phyloP scores from a whole-genome alignment of 805 yeast species.

The Crinitomyces ghanaensis region DNA sequence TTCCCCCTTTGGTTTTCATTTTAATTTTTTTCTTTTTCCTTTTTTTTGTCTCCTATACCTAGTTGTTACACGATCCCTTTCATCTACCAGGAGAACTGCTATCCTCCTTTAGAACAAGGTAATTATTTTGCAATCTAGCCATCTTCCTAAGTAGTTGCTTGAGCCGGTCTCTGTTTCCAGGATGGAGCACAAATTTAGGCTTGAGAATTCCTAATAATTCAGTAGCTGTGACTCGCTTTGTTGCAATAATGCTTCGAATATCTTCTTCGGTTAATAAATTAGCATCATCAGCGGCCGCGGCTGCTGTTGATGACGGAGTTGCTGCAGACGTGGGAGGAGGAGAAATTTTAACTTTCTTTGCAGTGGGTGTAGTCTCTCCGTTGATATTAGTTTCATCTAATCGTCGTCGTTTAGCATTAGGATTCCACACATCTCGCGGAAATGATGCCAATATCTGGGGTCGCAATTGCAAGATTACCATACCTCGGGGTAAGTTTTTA shows the following conservation, averaged over 20 bases:
- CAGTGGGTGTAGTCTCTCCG: constrained; percentile 12
- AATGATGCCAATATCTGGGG: constrained; percentile 48
- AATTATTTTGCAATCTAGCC: constrained; percentile 42
- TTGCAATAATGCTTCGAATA: constrained; percentile 49
- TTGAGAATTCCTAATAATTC: constrained; percentile 51
- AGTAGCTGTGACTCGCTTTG: constrained; percentile 38
- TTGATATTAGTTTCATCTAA: constrained; percentile 19
- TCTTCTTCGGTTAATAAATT: constrained; percentile 57
- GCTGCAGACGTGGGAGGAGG: constrained; percentile 7
- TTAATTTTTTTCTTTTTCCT: too few species aligned
- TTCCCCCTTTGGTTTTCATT: too few species aligned
- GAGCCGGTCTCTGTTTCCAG: constrained; percentile 50
- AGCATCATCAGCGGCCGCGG: constrained; percentile 28
- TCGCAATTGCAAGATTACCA: constrained; percentile 55
- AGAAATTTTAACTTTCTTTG: constrained; percentile 24
- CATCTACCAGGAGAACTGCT: background rate
- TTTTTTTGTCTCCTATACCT: too few species aligned
- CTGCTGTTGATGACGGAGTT: background rate
- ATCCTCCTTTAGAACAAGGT: constrained; percentile 15
- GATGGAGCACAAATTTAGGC: constrained; percentile 50
- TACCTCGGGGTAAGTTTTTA: constrained; percentile 37
- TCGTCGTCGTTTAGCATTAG: constrained; percentile 36
- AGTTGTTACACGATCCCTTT: too few species aligned
- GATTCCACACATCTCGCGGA: constrained; percentile 81
- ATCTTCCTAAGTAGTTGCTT: constrained; percentile 46